Evolutionary conservation across 2,329 filamentous ascomycete species (phyloP), one percentile per base, ranked within the genome.

Genomic region (Epichloe gansuensis): DNA sequence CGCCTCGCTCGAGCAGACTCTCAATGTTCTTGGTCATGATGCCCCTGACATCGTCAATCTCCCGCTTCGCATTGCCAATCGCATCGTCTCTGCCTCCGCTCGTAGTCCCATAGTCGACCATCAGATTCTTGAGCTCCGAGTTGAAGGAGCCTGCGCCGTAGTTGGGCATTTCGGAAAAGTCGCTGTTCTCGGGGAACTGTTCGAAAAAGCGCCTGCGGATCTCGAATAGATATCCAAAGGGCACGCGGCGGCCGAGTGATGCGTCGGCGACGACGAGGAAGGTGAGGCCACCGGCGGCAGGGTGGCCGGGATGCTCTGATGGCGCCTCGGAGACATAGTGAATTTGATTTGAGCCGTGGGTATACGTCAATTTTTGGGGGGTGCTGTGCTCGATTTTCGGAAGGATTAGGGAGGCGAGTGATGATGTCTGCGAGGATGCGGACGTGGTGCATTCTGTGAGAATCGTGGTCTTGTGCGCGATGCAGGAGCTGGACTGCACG

Each of bases 21-120:
- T 95, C 90, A 58, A 96, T 95, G 66, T 95, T 95, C 72, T 89
- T 83, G 52, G 88, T 94, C 90, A 95, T 95, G 66, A 95, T 94
- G 57, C 89, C 87, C 52, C 86, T 74, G 49, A 95, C 89, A 62
- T 88, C 90, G 58, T 96, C 90, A 61, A 98, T 96, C 71, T 97
- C 93, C 52, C 81, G 77, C 68, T 88, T 85, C 39, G 89, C 91
- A 55, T 86, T 90, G 51, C 79, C 75, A 55, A 97, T 81, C 55
- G 90, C 88, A 71, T 97, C 89, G 61, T 86, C 76, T 68, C 85
- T 78, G 43, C 86, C 82, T 25, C 81, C 81, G 56, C 81, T 78
- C 9, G 87, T 88, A 27, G 86, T 86, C 51, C 90, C 91, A 70
- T 87, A 93, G 56, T 89, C 85, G 23, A 89, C 74, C 79, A 97